Percentiles rank a stretch among this genome's conserved stretches.
These are phyloP conservation scores for Astraeus odoratus DNA, from an alignment of 768 basidiomycete genomes.

Conservation along the genomic window DNA sequence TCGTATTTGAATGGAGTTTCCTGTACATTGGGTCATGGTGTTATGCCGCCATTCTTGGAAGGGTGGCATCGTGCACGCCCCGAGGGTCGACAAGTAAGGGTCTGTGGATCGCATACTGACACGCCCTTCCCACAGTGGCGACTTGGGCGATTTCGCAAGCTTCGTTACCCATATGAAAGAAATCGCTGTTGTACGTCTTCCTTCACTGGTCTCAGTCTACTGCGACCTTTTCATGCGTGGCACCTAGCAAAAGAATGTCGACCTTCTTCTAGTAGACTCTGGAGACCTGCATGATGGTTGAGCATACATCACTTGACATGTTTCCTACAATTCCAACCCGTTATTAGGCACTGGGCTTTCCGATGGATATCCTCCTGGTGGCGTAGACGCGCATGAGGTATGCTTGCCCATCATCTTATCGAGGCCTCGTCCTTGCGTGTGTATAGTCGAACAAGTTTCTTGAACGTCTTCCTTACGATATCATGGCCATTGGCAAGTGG, in stretches of 20 bases:
- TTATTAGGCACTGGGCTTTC: constrained; percentile 65
- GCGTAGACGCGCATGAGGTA: constrained; percentile 69
- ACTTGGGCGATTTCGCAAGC: constrained; percentile 80
- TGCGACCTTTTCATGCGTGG: constrained; percentile 1
- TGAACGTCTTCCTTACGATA: constrained; percentile 67
- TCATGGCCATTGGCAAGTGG: constrained; percentile 80
- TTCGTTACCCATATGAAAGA: constrained; percentile 80
- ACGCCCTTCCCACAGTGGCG: constrained; percentile 37
- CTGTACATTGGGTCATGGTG: neutral
- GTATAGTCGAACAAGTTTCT: constrained; percentile 69
- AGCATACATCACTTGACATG: neutral
- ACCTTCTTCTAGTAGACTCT: constrained; percentile 76
- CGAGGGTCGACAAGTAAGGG: too few species aligned
- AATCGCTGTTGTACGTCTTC: constrained; percentile 46
- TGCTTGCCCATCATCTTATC: constrained; percentile 5
- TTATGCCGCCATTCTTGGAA: too few species aligned
- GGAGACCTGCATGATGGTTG: constrained; percentile 72
- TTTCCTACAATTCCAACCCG: neutral
- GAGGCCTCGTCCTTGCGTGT: neutral
- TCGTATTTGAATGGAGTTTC: neutral
- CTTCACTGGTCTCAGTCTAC: neutral
- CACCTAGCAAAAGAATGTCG: constrained; percentile 58
- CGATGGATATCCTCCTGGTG: constrained; percentile 66
- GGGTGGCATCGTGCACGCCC: neutral
- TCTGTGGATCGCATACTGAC: too few species aligned